These are phyloP conservation scores for Astrothelium macrocarpum DNA, from an alignment of 495 filamentous ascomycete species.

Conservation along the genomic window DNA sequence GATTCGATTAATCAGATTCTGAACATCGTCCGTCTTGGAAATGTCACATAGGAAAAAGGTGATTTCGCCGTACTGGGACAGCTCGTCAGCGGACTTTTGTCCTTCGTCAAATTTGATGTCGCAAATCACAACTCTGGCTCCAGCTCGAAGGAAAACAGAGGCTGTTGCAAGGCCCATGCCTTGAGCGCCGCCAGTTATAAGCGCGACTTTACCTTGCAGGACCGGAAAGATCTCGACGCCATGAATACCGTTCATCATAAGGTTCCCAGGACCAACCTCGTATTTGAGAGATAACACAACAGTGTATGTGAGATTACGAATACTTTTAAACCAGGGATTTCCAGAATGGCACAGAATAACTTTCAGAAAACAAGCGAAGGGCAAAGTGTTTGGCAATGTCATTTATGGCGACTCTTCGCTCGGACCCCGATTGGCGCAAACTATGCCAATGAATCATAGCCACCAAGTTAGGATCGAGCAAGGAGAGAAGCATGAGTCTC, in stretches of 20 bases:
- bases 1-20: slow-evolving; percentile 19
- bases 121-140: neutral
- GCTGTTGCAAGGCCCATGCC: neutral
- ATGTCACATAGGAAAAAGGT: neutral
- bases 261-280: too few relatives aligned
- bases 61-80: neutral
- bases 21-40: slow-evolving; percentile 11
- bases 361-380: too few relatives aligned
- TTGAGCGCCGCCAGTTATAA: neutral
- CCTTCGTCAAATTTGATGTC: neutral
- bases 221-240: neutral
- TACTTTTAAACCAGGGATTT: too few relatives aligned
- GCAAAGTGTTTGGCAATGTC: too few relatives aligned
- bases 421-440: too few relatives aligned
- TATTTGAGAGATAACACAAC: too few relatives aligned
- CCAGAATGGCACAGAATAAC: too few relatives aligned
- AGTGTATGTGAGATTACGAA: too few relatives aligned
- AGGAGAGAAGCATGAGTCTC: too few relatives aligned
- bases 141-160: neutral
- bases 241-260: neutral
- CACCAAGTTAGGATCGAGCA: too few relatives aligned
- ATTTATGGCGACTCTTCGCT: too few relatives aligned
- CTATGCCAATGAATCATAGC: too few relatives aligned
- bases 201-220: neutral
- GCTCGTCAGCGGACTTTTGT: neutral